Evolutionary conservation across 768 basidiomycete species (phyloP).

Genomic region (Suillus decipiens): DNA sequence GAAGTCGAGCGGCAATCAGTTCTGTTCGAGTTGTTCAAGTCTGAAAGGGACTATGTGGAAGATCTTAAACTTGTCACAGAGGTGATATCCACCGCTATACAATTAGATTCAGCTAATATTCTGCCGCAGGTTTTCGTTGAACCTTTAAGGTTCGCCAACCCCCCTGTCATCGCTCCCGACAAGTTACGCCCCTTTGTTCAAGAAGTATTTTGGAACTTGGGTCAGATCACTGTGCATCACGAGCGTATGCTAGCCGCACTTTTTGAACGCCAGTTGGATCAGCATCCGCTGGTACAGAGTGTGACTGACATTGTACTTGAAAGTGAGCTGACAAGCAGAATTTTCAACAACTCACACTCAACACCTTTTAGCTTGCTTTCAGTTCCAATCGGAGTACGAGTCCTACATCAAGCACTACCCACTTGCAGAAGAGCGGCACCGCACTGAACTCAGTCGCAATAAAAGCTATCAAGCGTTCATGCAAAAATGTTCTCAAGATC

Average conservation of each 20-base stretch:
- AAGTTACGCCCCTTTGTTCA: slow-evolving; percentile 65
- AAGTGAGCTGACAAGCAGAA: slow-evolving; percentile 43
- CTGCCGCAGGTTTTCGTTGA: slow-evolving; percentile 66
- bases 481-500: slow-evolving; percentile 59
- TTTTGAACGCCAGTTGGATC: slow-evolving; percentile 80
- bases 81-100: slow-evolving; percentile 38
- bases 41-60: slow-evolving; percentile 84
- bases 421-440: slow-evolving; percentile 79
- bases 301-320: slow-evolving; percentile 87
- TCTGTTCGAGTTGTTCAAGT: slow-evolving; percentile 88
- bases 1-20: slow-evolving; percentile 86
- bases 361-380: slow-evolving; percentile 31
- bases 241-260: slow-evolving; percentile 68
- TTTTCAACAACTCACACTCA: slow-evolving; percentile 18
- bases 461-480: slow-evolving; percentile 67
- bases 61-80: slow-evolving; percentile 75
- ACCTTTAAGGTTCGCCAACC: slow-evolving; percentile 58
- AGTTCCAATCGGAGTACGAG: slow-evolving; percentile 70
- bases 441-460: slow-evolving; percentile 73
- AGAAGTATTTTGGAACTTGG: slow-evolving; percentile 85
- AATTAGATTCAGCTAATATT: slow-evolving; percentile 10
- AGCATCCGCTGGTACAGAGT: slow-evolving; percentile 80
- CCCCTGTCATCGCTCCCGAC: slow-evolving; percentile 61
- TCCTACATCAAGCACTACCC: slow-evolving; percentile 89
- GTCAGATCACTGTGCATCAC: slow-evolving; percentile 67